Evolutionary conservation across 768 basidiomycete species (phyloP), one percentile per base, ranked within the genome.

Genomic region (Guyanaporus albipodus): DNA sequence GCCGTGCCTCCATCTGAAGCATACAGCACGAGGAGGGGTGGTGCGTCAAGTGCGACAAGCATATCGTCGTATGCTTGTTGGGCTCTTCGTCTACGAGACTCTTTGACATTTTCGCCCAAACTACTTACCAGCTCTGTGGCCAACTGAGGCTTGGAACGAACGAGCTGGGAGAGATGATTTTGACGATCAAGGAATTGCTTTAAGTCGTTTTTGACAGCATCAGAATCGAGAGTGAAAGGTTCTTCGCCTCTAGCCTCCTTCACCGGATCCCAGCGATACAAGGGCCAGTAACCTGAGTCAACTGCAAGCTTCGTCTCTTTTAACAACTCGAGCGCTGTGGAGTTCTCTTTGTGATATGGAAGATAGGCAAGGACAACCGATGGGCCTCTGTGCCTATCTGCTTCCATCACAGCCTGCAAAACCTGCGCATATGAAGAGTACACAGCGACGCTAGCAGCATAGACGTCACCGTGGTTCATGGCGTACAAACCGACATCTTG

Each of bases 221-320:
- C 91, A 4, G 91, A 93, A 69, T 98, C 96, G 48, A 99, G 82
- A 11, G 79, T 77, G 74, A 99, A 99, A 14, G 89, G 86, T 53
- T 94, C 91, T 61, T 83, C 75, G 33, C 86, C 86, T 35, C 67
- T 68, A 21, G 67, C 69, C 58, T 93, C 90, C 65, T 88, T 87
- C 58, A 78, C 76, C 0, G 96, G 96, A 67, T 99, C 85, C 94
- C 95, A 99, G 46, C 96, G 80, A 75, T 98, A 99, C 42, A 98
- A 73, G 0, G 95, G 95, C 96, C 96, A 98, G 70, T 94, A 95
- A 3, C 95, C 95, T 9, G 88, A 79, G 57, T 97, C 94, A 32
- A 98, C 89, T 6, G 95, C 95, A 40, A 92, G 78, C 64, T 98
- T 99, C 21, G 94, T 99, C 73, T 95, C 92, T 72, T 96, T 94